phyloP scores from a whole-genome alignment of 2,329 filamentous ascomycete species.

The Acarospora socialis region DNA sequence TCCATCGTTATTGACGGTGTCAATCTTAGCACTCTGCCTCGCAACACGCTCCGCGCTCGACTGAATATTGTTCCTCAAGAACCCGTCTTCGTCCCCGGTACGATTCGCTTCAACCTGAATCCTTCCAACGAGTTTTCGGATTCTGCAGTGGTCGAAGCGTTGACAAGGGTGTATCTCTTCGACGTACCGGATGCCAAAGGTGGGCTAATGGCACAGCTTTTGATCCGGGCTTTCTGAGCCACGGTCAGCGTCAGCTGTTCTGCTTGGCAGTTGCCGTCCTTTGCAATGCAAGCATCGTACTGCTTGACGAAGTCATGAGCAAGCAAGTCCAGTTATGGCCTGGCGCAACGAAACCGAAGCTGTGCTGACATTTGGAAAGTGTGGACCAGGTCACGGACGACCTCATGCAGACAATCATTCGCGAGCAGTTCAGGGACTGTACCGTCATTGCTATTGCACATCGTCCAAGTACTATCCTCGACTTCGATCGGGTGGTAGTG shows the following conservation, averaged over 20 bases:
- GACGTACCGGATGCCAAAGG: conserved; percentile 25
- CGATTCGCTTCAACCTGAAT: conserved; percentile 26
- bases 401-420: conserved; percentile 42
- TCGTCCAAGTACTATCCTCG: conserved; percentile 30
- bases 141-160: conserved; percentile 22
- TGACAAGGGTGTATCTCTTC: conserved; percentile 26
- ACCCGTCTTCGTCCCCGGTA: conserved; percentile 28
- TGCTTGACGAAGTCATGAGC: conserved; percentile 28
- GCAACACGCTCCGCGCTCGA: conserved; percentile 25
- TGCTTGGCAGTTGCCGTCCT: conserved; percentile 47
- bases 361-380: conserved; percentile 19
- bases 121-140: conserved; percentile 22
- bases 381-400: conserved; percentile 45
- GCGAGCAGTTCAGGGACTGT: conserved; percentile 37
- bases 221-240: conserved; percentile 35
- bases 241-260: conserved; percentile 51
- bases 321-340: conserved; percentile 6
- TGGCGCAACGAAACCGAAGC: background rate
- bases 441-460: conserved; percentile 48
- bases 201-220: conserved; percentile 29
- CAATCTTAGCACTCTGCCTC: conserved; percentile 26
- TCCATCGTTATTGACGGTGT: conserved; percentile 29
- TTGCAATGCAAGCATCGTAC: conserved; percentile 28
- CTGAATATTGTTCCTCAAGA: conserved; percentile 33
- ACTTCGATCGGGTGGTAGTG: conserved; percentile 7